Evolutionary conservation across 2,329 filamentous ascomycete genomes (phyloP), one percentile per base, ranked within the genome.

Genomic region (Thermoascus crustaceus): DNA sequence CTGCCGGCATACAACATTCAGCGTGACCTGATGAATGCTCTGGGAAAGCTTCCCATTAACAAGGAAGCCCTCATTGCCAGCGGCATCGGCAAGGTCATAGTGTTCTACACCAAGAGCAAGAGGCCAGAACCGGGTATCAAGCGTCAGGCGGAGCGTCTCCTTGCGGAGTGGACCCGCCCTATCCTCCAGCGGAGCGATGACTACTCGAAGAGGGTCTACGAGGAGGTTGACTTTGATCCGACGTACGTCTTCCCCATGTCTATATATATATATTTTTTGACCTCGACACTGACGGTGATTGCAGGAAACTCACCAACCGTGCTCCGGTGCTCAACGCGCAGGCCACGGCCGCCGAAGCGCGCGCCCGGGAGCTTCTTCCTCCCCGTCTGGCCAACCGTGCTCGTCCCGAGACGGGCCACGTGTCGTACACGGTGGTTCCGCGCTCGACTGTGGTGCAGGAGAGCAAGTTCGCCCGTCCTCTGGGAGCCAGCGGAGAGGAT

Each of bases 1-100:
- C 73, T 98, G 32, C 91, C 91, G 0, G 89, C 91, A 19, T 98
- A 95, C 67, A 91, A 91, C 57, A 96, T 98, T 47, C 91, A 98
- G 66, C 85, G 88, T 42, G 88, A 96, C 57, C 76, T 98, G 27
- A 91, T 98, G 58, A 76, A 76, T 17, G 82, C 85, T 16, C 71
- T 98, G 23, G 75, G 74, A 11, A 80, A 78, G 51, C 73, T 96
- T 4, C 87, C 86, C 4, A 86, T 96, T 46, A 84, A 87, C 56
- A 95, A 95, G 57, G 91, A 96, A 50, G 76, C 82, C 2, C 73
- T 98, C 9, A 73, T 93, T 14, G 88, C 87, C 46, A 94, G 85
- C 50, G 88, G 89, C 13, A 91, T 98, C 45, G 91, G 91, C 55
- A 95, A 95, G 60, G 86, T 98, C 31, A 82, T 95, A 34, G 76